phyloP scores from a whole-genome alignment of 2,329 filamentous ascomycete species.

The Fonsecaea nubica region DNA sequence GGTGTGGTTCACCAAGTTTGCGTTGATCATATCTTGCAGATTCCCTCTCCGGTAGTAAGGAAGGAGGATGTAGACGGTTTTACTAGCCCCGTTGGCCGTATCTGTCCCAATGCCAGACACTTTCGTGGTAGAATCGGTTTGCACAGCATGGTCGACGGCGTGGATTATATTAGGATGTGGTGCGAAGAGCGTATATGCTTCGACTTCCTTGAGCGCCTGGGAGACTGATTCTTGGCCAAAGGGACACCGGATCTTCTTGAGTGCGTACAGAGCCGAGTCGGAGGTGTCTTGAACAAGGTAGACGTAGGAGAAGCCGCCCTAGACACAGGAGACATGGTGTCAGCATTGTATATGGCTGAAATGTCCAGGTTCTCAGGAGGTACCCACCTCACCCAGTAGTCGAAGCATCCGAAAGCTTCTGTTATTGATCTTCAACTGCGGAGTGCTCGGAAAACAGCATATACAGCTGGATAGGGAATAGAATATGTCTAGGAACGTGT shows the following conservation, averaged over 20 bases:
- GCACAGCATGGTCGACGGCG: slow-evolving; percentile 80
- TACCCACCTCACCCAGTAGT: slow-evolving; percentile 81
- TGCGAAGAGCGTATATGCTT: slow-evolving; percentile 90
- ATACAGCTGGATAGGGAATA: slow-evolving; percentile 95
- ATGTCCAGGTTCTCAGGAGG: slow-evolving; percentile 26
- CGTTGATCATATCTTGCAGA: slow-evolving; percentile 97
- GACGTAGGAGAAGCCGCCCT: slow-evolving; percentile 98
- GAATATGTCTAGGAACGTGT: slow-evolving; percentile 84
- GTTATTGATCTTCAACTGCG: slow-evolving; percentile 92
- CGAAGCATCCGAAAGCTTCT: slow-evolving; percentile 95
- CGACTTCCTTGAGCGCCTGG: slow-evolving; percentile 94
- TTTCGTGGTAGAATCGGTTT: slow-evolving; percentile 68
- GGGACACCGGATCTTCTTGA: slow-evolving; percentile 98
- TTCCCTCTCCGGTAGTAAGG: slow-evolving; percentile 96
- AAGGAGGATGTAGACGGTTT: slow-evolving; percentile 95
- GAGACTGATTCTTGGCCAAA: slow-evolving; percentile 96
- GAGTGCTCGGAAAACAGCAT: slow-evolving; percentile 93
- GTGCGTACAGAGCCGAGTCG: slow-evolving; percentile 78
- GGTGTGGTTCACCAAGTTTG: slow-evolving; percentile 94
- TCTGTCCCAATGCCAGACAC: slow-evolving; percentile 60
- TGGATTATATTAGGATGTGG: slow-evolving; percentile 86
- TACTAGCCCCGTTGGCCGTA: slow-evolving; percentile 66
- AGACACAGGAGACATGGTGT: slow-evolving; percentile 12
- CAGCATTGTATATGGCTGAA: not conserved
- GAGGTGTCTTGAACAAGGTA: slow-evolving; percentile 95